Percentiles rank a stretch among this genome's conserved stretches.
phyloP scores from a whole-genome alignment of 345 rosid species.

The Carallia brachiata region DNA sequence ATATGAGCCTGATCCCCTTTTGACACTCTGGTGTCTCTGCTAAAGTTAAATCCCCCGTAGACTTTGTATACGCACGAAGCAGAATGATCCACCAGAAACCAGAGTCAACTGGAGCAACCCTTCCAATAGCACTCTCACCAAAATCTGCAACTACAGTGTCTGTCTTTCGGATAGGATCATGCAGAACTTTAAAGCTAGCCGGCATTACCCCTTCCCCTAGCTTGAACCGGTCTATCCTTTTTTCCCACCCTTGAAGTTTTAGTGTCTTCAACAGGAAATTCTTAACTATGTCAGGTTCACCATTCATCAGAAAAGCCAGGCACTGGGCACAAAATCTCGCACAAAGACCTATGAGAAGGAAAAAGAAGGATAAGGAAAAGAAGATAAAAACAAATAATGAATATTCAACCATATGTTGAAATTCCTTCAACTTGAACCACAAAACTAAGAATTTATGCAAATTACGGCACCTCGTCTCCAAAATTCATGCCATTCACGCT shows the following conservation, averaged over 20 bases:
- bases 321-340: slow-evolving; percentile 84
- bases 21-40: slow-evolving; percentile 72
- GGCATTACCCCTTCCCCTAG: slow-evolving; percentile 92
- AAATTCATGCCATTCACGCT: neutral
- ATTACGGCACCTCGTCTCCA: neutral
- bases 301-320: slow-evolving; percentile 77
- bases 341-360: slow-evolving; percentile 58
- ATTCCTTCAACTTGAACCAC: neutral
- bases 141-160: slow-evolving; percentile 75
- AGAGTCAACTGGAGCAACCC: slow-evolving; percentile 86
- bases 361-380: too few relatives aligned
- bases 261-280: slow-evolving; percentile 68
- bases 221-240: slow-evolving; percentile 62
- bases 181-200: slow-evolving; percentile 80
- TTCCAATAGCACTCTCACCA: slow-evolving; percentile 82
- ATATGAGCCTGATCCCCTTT: slow-evolving; percentile 77
- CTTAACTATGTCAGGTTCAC: slow-evolving; percentile 72
- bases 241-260: slow-evolving; percentile 70
- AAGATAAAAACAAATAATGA: neutral
- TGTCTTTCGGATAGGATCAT: slow-evolving; percentile 56
- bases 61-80: slow-evolving; percentile 76
- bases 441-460: neutral
- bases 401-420: neutral
- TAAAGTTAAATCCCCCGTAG: slow-evolving; percentile 62
- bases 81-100: slow-evolving; percentile 94